Conservation (phyloP, 768 basidiomycete genomes). For the Basidioascus undulatus region DNA sequence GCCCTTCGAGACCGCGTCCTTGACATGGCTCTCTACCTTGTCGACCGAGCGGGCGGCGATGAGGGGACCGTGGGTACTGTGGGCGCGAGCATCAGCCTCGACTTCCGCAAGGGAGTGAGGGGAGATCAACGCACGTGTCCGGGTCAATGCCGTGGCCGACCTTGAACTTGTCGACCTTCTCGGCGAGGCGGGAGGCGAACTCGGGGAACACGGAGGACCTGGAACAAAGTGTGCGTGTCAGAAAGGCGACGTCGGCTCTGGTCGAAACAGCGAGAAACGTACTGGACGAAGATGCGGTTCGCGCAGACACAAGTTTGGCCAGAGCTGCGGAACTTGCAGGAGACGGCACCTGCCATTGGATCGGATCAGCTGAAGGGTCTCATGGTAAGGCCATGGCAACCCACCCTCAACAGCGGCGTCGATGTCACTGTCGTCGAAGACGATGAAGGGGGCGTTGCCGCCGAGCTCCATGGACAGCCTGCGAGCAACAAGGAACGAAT, state of each 20-base stretch:
- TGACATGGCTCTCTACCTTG: conserved; percentile 65
- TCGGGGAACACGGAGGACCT: conserved; percentile 61
- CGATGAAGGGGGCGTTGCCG: conserved; percentile 87
- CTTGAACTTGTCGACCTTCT: conserved; percentile 27
- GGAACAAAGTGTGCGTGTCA: neutral
- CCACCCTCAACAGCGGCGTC: conserved; percentile 69
- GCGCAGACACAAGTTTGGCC: conserved; percentile 59
- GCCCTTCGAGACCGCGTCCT: conserved; percentile 63
- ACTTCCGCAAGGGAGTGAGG: conserved; percentile 20
- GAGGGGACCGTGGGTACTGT: conserved; percentile 65
- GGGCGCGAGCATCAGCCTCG: neutral
- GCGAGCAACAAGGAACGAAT: neutral
- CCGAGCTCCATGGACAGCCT: conserved; percentile 63
- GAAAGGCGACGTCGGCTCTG: too few species aligned
- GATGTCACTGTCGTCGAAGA: conserved; percentile 87
- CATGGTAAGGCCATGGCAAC: conserved; percentile 11
- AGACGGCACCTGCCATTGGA: conserved; percentile 30
- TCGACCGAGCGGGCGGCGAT: conserved; percentile 66
- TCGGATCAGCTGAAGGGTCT: neutral
- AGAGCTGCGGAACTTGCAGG: conserved; percentile 52
- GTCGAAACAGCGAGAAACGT: neutral
- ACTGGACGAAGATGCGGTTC: conserved; percentile 77
- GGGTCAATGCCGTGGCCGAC: conserved; percentile 67
- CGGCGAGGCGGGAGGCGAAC: conserved; percentile 65
- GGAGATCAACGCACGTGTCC: conserved; percentile 31